phyloP scores from a whole-genome alignment of 208 protist genomes.

The Perkinsela sp. region DNA sequence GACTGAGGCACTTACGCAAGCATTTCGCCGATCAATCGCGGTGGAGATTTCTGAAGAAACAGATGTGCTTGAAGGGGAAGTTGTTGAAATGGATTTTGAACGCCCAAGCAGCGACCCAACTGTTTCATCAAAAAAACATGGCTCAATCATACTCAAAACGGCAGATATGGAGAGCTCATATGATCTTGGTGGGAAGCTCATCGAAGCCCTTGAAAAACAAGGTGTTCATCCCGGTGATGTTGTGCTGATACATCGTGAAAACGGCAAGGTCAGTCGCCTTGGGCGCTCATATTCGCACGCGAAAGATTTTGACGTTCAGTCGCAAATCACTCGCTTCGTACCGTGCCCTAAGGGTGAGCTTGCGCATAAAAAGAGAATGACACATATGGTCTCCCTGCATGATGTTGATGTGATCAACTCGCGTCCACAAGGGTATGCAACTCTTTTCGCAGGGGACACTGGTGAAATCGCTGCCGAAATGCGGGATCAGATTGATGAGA shows the following conservation, averaged over 20 bases:
- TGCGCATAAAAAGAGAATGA: constrained; percentile 94
- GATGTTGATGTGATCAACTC: constrained; percentile 99
- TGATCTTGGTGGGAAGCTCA: constrained; percentile 99
- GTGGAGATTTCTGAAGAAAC: constrained; percentile 98
- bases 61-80: constrained; percentile 99
- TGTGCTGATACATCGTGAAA: constrained; percentile 98
- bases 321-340: constrained; percentile 74
- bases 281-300: constrained; percentile 86
- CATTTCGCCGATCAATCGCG: constrained; percentile 90
- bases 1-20: constrained; percentile 99
- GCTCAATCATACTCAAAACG: constrained; percentile 98
- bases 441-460: constrained; percentile 96
- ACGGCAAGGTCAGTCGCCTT: constrained; percentile 86
- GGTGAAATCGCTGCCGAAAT: constrained; percentile 99
- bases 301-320: constrained; percentile 83
- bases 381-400: constrained; percentile 96
- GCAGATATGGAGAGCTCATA: constrained; percentile 99
- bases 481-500: constrained; percentile 94
- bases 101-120: constrained; percentile 71
- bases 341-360: constrained; percentile 94
- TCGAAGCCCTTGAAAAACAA: constrained; percentile 94
- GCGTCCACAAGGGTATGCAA: constrained; percentile 92
- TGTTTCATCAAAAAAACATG: constrained; percentile 63
- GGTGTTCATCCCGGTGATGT: constrained; percentile 94
- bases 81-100: constrained; percentile 95